These are phyloP conservation scores for Microsporum canis DNA, from an alignment of 2,329 filamentous ascomycete species.

Conservation along the genomic window DNA sequence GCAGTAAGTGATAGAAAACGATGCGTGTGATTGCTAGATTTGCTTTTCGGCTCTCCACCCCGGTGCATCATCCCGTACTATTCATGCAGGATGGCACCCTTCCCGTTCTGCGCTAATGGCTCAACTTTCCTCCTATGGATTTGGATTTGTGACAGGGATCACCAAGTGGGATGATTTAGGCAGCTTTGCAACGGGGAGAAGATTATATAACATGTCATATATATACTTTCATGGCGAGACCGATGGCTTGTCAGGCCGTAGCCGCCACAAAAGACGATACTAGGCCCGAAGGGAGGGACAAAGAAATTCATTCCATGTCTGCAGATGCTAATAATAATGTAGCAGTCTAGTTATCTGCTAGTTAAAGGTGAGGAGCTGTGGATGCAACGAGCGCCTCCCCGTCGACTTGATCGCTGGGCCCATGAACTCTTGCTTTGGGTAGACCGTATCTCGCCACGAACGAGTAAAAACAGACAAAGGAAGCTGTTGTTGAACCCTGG, in stretches of 20 bases:
- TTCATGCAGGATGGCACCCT: background rate
- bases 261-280: background rate
- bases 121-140: background rate
- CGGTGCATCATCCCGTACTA: background rate
- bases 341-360: background rate
- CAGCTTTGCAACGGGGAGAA: background rate
- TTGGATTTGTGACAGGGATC: background rate
- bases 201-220: background rate
- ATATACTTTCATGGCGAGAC: too few species aligned
- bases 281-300: background rate
- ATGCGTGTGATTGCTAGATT: background rate
- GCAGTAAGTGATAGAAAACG: background rate
- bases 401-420: background rate
- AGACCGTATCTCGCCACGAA: background rate
- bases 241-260: background rate
- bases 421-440: background rate
- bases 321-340: constrained; percentile 1
- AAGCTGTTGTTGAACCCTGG: background rate
- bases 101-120: background rate
- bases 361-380: background rate
- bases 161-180: background rate
- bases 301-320: background rate
- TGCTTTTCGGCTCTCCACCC: background rate
- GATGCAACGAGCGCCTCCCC: background rate
- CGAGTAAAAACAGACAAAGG: background rate